Conservation (phyloP, 2,329 filamentous ascomycete species). For the Cladosporium sphaerospermum region DNA sequence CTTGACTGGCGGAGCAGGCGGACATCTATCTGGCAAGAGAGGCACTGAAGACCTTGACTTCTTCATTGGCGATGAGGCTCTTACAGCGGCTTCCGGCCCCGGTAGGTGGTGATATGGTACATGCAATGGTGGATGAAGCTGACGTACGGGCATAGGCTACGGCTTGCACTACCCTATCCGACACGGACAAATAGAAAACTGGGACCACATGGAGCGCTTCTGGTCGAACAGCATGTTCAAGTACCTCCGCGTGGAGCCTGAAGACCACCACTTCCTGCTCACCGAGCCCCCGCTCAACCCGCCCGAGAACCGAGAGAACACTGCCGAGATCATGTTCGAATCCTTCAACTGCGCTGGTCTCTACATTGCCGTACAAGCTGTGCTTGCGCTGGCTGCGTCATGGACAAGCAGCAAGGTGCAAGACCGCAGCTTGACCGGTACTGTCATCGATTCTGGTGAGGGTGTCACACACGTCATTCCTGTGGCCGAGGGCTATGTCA, state of each 20-base stretch:
- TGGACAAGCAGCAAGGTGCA: slow-evolving; percentile 99
- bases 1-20: slow-evolving; percentile 83
- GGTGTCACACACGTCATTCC: slow-evolving; percentile 99
- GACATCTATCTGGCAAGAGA: slow-evolving; percentile 83
- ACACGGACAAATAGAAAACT: slow-evolving; percentile 98
- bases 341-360: slow-evolving; percentile 99
- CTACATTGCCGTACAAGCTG: slow-evolving; percentile 97
- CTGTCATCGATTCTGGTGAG: slow-evolving; percentile 96
- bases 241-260: slow-evolving; percentile 93
- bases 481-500: slow-evolving; percentile 97
- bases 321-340: slow-evolving; percentile 99
- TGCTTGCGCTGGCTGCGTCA: slow-evolving; percentile 89
- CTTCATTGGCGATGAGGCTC: slow-evolving; percentile 96
- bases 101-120: slow-evolving; percentile 44
- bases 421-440: slow-evolving; percentile 90
- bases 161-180: slow-evolving; percentile 95
- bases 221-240: slow-evolving; percentile 99
- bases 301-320: slow-evolving; percentile 97
- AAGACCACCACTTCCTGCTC: slow-evolving; percentile 97
- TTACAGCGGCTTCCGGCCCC: slow-evolving; percentile 75
- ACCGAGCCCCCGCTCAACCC: slow-evolving; percentile 98
- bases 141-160: slow-evolving; percentile 57
- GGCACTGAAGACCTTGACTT: slow-evolving; percentile 97
- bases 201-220: slow-evolving; percentile 99
- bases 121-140: neutral